phyloP scores from a whole-genome alignment of 306 rosid species.

The Cyclanthera cordifolia region DNA sequence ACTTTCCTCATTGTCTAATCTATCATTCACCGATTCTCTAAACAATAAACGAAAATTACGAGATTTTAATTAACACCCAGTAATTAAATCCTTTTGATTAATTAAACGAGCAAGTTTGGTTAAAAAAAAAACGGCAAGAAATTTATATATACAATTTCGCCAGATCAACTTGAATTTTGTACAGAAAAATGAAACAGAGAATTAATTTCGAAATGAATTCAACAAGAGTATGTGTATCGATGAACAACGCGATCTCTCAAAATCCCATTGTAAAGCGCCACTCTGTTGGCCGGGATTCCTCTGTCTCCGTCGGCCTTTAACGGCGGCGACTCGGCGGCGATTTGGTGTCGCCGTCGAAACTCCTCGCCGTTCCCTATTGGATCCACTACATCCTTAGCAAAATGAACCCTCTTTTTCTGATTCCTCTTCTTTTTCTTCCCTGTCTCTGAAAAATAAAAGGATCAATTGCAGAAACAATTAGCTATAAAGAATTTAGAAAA shows the following conservation, averaged over 20 bases:
- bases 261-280: constrained; percentile 77
- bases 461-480: not conserved
- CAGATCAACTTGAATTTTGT: not conserved
- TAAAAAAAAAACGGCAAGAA: not conserved
- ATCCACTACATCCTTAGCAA: constrained; percentile 72
- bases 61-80: not conserved
- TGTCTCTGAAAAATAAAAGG: constrained; percentile 25
- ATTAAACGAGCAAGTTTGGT: not conserved
- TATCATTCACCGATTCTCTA: not conserved
- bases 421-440: constrained; percentile 29
- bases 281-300: constrained; percentile 78
- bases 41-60: not conserved
- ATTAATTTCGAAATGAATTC: not conserved
- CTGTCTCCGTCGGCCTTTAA: constrained; percentile 15
- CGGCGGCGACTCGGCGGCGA: not conserved
- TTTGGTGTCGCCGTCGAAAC: constrained; percentile 35
- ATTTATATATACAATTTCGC: not conserved
- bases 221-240: constrained; percentile 37
- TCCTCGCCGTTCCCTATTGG: constrained; percentile 49
- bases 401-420: constrained; percentile 60
- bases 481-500: not conserved
- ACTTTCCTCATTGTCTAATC: not conserved
- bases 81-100: not conserved
- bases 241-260: constrained; percentile 62
- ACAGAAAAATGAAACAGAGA: not conserved